Percentiles rank a stretch among this genome's conserved stretches.
phyloP scores from a whole-genome alignment of 139 green algal species.

The Ettlia oleoabundans region DNA sequence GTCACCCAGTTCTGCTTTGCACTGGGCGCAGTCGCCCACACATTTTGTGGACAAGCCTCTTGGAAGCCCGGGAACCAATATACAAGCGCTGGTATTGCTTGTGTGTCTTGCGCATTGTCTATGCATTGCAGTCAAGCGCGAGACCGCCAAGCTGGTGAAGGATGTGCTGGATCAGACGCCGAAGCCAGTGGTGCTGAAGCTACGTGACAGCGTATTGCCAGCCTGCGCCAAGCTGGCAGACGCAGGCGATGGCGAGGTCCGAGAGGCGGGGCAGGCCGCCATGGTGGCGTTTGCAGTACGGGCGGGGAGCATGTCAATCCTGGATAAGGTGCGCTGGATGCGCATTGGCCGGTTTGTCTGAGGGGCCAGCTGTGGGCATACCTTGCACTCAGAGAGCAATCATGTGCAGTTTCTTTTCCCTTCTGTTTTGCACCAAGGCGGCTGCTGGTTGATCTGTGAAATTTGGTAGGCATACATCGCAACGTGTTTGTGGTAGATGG shows the following conservation, averaged over 20 bases:
- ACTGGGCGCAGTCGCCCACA: too few species aligned
- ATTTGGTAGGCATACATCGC: too few species aligned
- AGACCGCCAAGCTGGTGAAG: slow-evolving; percentile 70
- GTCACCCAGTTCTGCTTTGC: background rate
- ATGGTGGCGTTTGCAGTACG: slow-evolving; percentile 78
- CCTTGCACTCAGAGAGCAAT: too few species aligned
- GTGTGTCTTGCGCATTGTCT: background rate
- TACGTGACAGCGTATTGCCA: slow-evolving; percentile 58
- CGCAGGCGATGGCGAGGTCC: slow-evolving; percentile 72
- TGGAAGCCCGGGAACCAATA: too few species aligned
- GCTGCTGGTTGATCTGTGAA: too few species aligned
- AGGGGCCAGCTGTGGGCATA: too few species aligned
- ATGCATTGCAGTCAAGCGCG: slow-evolving; percentile 45
- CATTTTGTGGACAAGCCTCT: too few species aligned
- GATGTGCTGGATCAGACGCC: slow-evolving; percentile 39
- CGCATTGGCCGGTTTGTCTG: background rate
- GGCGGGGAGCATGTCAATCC: slow-evolving; percentile 32
- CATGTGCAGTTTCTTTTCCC: too few species aligned
- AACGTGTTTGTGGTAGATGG: too few species aligned
- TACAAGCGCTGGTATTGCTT: background rate
- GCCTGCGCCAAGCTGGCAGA: slow-evolving; percentile 70
- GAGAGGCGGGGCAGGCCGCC: slow-evolving; percentile 73
- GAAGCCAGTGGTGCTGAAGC: slow-evolving; percentile 29
- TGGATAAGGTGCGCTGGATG: slow-evolving; percentile 47
- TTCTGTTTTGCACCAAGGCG: too few species aligned